Conservation (phyloP, 1,139 yeast genomes). For the Wickerhamomyces sp. region DNA sequence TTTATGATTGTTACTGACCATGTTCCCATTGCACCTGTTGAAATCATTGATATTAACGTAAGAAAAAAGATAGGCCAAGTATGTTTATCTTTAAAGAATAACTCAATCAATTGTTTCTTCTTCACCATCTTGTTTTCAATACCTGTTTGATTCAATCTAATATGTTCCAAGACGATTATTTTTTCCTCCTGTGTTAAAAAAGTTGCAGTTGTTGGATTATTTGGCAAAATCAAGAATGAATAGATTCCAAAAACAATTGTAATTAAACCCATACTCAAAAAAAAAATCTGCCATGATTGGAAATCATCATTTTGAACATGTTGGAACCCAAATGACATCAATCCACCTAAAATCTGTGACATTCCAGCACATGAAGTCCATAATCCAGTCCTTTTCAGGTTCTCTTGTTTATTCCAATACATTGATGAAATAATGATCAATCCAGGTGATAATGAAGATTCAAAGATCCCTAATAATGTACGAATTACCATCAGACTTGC, state of each 20-base stretch:
- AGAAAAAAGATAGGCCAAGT: conserved; percentile 39
- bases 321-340: conserved; percentile 41
- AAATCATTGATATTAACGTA: conserved; percentile 34
- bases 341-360: conserved; percentile 43
- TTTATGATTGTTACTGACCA: conserved; percentile 42
- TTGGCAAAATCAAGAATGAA: conserved; percentile 41
- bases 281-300: conserved; percentile 40
- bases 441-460: conserved; percentile 48
- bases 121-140: conserved; percentile 50
- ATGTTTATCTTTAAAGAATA: conserved; percentile 33
- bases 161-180: conserved; percentile 41
- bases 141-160: conserved; percentile 43
- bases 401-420: conserved; percentile 43
- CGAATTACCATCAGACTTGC: conserved; percentile 42
- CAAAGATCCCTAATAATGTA: conserved; percentile 45
- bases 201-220: conserved; percentile 44
- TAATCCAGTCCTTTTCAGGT: conserved; percentile 38
- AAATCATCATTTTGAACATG: conserved; percentile 20
- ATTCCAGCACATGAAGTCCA: conserved; percentile 49
- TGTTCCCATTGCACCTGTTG: conserved; percentile 40
- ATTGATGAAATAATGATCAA: conserved; percentile 46
- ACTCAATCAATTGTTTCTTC: conserved; percentile 41
- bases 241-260: conserved; percentile 43
- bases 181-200: conserved; percentile 46
- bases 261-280: conserved; percentile 39